Evolutionary conservation across 2,329 filamentous ascomycete genomes (phyloP).

Genomic region (Rachicladosporium sp.): DNA sequence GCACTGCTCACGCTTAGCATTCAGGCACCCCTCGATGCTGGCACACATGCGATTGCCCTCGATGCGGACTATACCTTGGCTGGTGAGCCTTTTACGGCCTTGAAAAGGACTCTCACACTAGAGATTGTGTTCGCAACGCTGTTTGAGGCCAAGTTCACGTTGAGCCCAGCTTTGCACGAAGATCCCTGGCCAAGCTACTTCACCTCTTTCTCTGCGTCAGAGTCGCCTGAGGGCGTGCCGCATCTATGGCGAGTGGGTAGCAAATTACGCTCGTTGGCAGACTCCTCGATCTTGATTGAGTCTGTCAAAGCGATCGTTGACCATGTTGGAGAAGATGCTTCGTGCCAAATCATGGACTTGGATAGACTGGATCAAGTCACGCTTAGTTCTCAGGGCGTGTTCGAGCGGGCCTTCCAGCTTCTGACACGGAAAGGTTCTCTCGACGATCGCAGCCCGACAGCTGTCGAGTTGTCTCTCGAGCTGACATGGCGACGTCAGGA

Average conservation of each 20-base stretch:
- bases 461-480: slow-evolving; percentile 60
- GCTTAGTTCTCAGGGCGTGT: slow-evolving; percentile 5
- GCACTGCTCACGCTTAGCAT: slow-evolving; percentile 12
- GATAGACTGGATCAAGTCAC: too few species aligned
- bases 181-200: slow-evolving; percentile 85
- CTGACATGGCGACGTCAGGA: slow-evolving; percentile 61
- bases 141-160: slow-evolving; percentile 85
- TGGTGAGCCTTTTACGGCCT: slow-evolving; percentile 67
- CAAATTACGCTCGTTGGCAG: slow-evolving; percentile 61
- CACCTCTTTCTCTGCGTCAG: slow-evolving; percentile 27
- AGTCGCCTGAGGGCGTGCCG: slow-evolving; percentile 48
- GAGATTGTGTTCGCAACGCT: slow-evolving; percentile 55
- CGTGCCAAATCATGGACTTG: slow-evolving; percentile 30
- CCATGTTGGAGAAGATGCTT: slow-evolving; percentile 48
- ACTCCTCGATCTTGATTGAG: slow-evolving; percentile 48
- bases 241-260: slow-evolving; percentile 75
- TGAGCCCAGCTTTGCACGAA: slow-evolving; percentile 64
- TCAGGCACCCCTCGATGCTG: slow-evolving; percentile 29
- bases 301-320: slow-evolving; percentile 53
- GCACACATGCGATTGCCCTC: slow-evolving; percentile 57
- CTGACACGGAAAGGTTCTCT: slow-evolving; percentile 63
- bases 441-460: slow-evolving; percentile 67
- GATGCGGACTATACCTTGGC: slow-evolving; percentile 66
- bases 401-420: slow-evolving; percentile 30
- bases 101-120: slow-evolving; percentile 59